Evolutionary conservation across 192 early-diverging fungal species (phyloP), one percentile per base, ranked within the genome.

Genomic region (Umbelopsis sp.): DNA sequence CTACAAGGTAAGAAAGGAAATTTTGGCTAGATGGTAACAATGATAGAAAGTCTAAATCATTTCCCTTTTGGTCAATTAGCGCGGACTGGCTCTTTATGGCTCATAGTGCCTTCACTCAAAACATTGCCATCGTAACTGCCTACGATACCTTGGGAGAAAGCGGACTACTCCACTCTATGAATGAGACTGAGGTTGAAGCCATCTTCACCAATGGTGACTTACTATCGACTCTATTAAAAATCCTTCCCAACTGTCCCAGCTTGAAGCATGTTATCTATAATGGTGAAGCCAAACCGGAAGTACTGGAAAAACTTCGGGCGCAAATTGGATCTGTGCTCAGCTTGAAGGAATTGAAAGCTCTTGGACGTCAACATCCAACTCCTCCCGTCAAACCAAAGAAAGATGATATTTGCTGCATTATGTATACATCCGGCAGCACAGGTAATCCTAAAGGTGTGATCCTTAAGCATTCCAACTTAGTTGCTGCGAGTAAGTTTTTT

Each of bases 401-500:
- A 11, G 90, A 91, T 68, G 93, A 94, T 72, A 81, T 81, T 21
- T 87, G 89, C 81, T 85, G 91, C 68, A 93, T 98, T 70, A 95
- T 98, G 94, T 98, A 90, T 74, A 94, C 90, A 20, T 90, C 88
- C 74, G 92, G 96, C 45, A 90, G 89, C n/a, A 98, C 95, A 13
- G 95, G 97, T 22, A 88, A 88, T 79, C 96, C 97, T 50, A 96
- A 96, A 78, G 97, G 97, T 69, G 95, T 95, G 44, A 75, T 94
- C 69, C 78, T 98, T 11, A 85, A 89, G 52, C 95, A 98, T 74
- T 75, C 82, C 64, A 95, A 94, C 71, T 79, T 97, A 67, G 83
- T 96, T 64, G 87, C 97, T 66, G 88, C 91, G 65, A 78, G 85
- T 85, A 82, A 78, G 78, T 81, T 51, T 30, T 11, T 44, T 16